Percentiles rank a stretch among this genome's conserved stretches.
These are phyloP conservation scores for Pouteria glomerata DNA, from an alignment of 148 eudicot genomes.

Conservation along the genomic window DNA sequence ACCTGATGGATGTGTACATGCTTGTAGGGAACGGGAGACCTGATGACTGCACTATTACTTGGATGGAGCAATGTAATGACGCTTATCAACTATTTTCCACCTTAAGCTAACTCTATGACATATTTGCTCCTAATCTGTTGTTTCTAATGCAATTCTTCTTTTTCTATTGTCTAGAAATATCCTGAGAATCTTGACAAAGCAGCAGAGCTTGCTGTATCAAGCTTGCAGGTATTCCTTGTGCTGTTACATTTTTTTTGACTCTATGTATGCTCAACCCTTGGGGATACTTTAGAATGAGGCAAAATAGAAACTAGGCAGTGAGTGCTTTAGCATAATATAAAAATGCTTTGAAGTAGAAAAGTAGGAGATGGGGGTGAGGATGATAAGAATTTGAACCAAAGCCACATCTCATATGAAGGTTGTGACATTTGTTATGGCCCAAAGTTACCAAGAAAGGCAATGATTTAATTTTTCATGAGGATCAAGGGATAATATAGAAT, in stretches of 20 bases:
- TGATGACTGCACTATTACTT: slow-evolving; percentile 79
- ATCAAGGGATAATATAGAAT: too few relatives aligned
- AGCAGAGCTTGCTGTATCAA: slow-evolving; percentile 62
- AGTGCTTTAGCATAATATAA: too few relatives aligned
- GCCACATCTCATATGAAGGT: too few relatives aligned
- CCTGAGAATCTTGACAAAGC: slow-evolving; percentile 29
- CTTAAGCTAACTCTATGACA: background rate
- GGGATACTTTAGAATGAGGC: background rate
- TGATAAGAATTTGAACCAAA: too few relatives aligned
- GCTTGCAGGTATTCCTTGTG: slow-evolving; percentile 63
- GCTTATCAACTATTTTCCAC: slow-evolving; percentile 3
- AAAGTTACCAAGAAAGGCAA: too few relatives aligned
- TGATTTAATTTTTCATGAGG: too few relatives aligned
- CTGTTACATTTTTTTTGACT: background rate
- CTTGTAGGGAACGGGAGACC: slow-evolving; percentile 92
- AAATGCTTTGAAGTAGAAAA: too few relatives aligned
- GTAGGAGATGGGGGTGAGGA: too few relatives aligned
- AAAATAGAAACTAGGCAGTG: background rate
- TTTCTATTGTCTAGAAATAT: slow-evolving; percentile 56
- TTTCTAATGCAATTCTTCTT: background rate
- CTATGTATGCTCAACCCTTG: background rate
- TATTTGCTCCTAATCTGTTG: background rate
- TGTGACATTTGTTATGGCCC: too few relatives aligned
- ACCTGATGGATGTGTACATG: background rate
- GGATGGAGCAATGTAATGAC: slow-evolving; percentile 95